A percentile compares a stretch with the other conserved stretches of the same genome.
Evolutionary conservation across 2,329 filamentous ascomycete species (phyloP).

Genomic region (Aureobasidium namibiae): DNA sequence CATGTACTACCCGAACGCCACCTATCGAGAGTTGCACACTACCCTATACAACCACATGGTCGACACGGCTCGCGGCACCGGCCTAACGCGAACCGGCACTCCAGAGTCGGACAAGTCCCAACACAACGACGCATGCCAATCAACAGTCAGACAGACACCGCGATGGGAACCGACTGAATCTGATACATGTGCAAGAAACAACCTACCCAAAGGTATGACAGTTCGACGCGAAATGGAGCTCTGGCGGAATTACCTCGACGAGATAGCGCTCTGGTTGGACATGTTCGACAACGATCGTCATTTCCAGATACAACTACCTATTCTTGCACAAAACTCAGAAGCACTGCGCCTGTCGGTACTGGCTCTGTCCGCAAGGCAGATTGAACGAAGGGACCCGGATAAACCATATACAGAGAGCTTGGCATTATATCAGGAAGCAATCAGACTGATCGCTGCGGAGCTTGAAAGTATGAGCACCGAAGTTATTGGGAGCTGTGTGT

Average conservation of each 20-base stretch:
- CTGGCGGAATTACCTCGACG: constrained; percentile 40
- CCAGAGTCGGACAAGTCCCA: constrained; percentile 17
- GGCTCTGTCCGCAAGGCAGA: constrained; percentile 46
- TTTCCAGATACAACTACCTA: constrained; percentile 45
- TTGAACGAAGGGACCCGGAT: constrained; percentile 42
- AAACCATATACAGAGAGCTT: constrained; percentile 42
- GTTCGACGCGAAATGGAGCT: constrained; percentile 23
- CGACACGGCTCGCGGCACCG: constrained; percentile 25
- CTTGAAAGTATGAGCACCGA: constrained; percentile 38
- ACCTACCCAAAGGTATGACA: constrained; percentile 21
- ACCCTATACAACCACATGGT: constrained; percentile 24
- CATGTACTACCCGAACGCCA: constrained; percentile 25
- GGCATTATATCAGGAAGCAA: constrained; percentile 46
- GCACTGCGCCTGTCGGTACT: constrained; percentile 44
- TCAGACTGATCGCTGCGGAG: constrained; percentile 35
- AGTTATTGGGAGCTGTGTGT: constrained; percentile 40
- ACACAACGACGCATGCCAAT: neutral
- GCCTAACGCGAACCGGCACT: constrained; percentile 20
- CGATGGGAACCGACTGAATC: neutral
- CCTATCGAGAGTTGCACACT: constrained; percentile 25
- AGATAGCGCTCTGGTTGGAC: constrained; percentile 50
- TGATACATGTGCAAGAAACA: constrained; percentile 18
- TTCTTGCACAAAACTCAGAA: constrained; percentile 39
- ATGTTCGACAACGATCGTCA: constrained; percentile 48
- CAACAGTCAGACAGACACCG: neutral